phyloP scores from a whole-genome alignment of 1,284 basidiomycete genomes.

The Sanghuangporus baumii region DNA sequence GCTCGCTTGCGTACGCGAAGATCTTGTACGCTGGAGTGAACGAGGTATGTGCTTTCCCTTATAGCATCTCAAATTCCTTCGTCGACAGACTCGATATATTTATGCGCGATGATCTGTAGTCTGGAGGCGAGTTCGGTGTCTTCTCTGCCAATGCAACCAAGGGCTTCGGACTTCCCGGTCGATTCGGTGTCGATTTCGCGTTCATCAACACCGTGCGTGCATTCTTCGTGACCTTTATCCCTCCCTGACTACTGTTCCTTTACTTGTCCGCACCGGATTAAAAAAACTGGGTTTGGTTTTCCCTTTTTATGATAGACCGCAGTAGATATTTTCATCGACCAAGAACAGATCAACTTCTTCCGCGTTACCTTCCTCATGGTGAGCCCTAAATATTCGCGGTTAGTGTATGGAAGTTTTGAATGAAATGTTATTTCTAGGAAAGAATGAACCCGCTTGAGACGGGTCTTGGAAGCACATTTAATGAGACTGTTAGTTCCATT shows the following conservation, averaged over 20 bases:
- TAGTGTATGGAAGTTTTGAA: not conserved
- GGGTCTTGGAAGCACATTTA: conserved; percentile 37
- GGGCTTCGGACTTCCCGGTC: conserved; percentile 34
- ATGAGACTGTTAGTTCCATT: conserved; percentile 34
- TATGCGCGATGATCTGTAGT: not conserved
- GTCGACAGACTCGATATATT: not conserved
- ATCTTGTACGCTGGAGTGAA: conserved; percentile 18
- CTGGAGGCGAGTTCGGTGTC: conserved; percentile 18
- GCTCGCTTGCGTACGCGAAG: conserved; percentile 13
- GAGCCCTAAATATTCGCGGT: not conserved
- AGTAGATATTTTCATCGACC: conserved; percentile 40
- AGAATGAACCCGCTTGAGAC: conserved; percentile 39
- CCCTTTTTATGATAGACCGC: conserved; percentile 28
- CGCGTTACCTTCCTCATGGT: conserved; percentile 43
- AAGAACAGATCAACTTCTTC: conserved; percentile 44
- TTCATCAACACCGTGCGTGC: conserved; percentile 40
- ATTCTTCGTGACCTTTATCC: not conserved
- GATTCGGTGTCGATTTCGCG: conserved; percentile 38
- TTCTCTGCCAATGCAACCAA: conserved; percentile 8
- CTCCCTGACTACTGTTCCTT: not conserved
- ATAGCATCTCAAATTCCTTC: not conserved
- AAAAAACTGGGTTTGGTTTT: not conserved
- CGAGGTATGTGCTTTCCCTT: conserved; percentile 5
- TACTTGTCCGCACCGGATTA: not conserved
- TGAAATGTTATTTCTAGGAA: conserved; percentile 22